Base-by-base conservation (phyloP, 1,139 yeast genomes). In the Zygotorulaspora mrakii region DNA sequence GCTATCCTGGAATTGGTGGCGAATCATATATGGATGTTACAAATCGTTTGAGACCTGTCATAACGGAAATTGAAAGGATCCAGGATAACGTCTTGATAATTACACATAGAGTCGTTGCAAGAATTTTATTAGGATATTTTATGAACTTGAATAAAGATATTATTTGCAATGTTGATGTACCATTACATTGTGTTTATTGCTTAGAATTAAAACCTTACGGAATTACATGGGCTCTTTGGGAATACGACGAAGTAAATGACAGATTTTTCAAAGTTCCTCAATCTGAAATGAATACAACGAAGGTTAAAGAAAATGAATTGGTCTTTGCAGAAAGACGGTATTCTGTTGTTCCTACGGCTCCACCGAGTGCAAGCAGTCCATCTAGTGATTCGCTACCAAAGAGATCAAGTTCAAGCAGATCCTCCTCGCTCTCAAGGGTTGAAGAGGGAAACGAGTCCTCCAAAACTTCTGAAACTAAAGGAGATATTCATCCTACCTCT, bases 1-100 rank as follows among this genome's bases (percentile, higher is more conserved):
- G 97, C 50, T 89, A 88, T 59, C 97, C 97, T 2, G 97, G 97
- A 8, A 85, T 87, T 39, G 96, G 96, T n/a, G 97, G 97, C 23
- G 97, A 89, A 65, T 84, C 95, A 0, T 89, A 89, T 54, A 67
- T 89, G 53, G 98, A 91, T 64, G 98, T 89, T 4, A 82, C 91
- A 55, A 86, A 89, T 48, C 73, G 98, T 46, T 70, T 91, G 45
- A 72, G 95, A 43, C 95, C 97, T 1, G 77, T 91, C 26, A 89
- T 91, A 48, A 88, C 89, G 9, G 98, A 91, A 61, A 74, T 91
- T 36, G 98, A 91, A 64, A 73, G 97, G 52, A 85, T 94, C 43
- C 83, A 87, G 11, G 95, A 88, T 54, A 94, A 88, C 61, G 77
- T 86, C 25, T 65, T 89, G 35, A 76, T 91, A 27, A 74, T 91